phyloP scores from a whole-genome alignment of 257 asterid genomes.

The Solanum chilense region DNA sequence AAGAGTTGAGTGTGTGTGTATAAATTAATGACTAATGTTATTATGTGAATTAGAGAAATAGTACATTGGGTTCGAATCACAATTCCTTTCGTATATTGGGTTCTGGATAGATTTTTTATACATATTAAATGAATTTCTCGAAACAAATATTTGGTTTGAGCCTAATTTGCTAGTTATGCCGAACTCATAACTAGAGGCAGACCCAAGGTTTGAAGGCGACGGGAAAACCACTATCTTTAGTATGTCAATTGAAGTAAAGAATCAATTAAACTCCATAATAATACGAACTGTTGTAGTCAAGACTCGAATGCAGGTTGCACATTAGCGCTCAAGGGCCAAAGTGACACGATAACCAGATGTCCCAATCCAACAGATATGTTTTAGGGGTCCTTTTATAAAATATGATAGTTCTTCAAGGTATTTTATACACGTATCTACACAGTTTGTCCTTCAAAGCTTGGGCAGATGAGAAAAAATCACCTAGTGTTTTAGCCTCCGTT shows the following conservation, averaged over 20 bases:
- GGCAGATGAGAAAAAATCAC: background rate
- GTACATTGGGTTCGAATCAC: background rate
- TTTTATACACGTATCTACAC: background rate
- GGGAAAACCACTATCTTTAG: background rate
- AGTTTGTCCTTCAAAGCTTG: background rate
- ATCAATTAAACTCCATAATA: background rate
- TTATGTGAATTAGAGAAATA: background rate
- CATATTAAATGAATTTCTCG: background rate
- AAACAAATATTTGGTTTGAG: background rate
- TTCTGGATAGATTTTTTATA: background rate
- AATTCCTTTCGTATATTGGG: background rate
- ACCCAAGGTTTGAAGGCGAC: background rate
- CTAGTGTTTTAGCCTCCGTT: background rate
- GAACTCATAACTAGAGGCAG: background rate
- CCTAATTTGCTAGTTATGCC: background rate
- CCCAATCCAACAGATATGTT: background rate
- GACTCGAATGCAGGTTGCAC: background rate
- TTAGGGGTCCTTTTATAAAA: background rate
- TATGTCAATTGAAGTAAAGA: background rate
- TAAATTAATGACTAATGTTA: background rate
- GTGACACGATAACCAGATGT: background rate
- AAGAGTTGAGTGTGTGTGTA: background rate
- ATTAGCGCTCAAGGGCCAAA: background rate
- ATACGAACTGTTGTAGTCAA: background rate
- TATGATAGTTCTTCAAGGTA: background rate